A percentile compares a stretch with the other conserved stretches of the same genome.
phyloP scores from a whole-genome alignment of 768 basidiomycete genomes.

The Coprinopsis cinerea region DNA sequence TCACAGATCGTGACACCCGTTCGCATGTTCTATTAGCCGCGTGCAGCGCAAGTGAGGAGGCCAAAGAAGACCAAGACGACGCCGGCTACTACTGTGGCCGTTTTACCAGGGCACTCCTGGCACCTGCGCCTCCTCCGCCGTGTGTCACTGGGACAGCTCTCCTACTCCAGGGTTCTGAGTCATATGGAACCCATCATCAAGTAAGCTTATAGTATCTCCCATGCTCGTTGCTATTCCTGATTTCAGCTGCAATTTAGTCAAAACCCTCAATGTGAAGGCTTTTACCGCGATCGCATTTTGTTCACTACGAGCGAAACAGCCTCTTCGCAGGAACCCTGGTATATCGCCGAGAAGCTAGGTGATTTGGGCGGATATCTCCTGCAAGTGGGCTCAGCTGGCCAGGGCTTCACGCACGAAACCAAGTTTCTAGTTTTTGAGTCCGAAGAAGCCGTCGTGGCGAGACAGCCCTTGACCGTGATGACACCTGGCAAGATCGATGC shows the following conservation, averaged over 20 bases:
- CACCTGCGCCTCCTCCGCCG: slow-evolving; percentile 18
- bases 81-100: slow-evolving; percentile 23
- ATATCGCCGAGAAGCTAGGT: neutral
- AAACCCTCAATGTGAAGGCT: slow-evolving; percentile 31
- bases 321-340: slow-evolving; percentile 18
- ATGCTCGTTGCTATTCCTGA: neutral
- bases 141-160: slow-evolving; percentile 19
- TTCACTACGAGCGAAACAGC: slow-evolving; percentile 23
- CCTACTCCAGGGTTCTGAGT: slow-evolving; percentile 28
- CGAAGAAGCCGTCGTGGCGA: slow-evolving; percentile 12
- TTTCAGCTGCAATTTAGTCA: slow-evolving; percentile 19
- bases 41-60: slow-evolving; percentile 29
- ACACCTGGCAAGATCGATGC: neutral
- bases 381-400: slow-evolving; percentile 25
- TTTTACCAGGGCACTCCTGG: slow-evolving; percentile 26
- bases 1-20: neutral
- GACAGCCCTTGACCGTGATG: neutral
- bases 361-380: slow-evolving; percentile 13
- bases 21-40: slow-evolving; percentile 40
- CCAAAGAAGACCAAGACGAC: slow-evolving; percentile 11
- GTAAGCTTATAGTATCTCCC: slow-evolving; percentile 16
- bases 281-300: slow-evolving; percentile 22
- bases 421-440: slow-evolving; percentile 19
- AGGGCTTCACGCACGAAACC: slow-evolving; percentile 25
- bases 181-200: slow-evolving; percentile 20